A percentile compares a stretch with the other conserved stretches of the same genome.
Evolutionary conservation across 2,329 filamentous ascomycete genomes (phyloP).

Genomic region (Sodiomyces alkalinus): DNA sequence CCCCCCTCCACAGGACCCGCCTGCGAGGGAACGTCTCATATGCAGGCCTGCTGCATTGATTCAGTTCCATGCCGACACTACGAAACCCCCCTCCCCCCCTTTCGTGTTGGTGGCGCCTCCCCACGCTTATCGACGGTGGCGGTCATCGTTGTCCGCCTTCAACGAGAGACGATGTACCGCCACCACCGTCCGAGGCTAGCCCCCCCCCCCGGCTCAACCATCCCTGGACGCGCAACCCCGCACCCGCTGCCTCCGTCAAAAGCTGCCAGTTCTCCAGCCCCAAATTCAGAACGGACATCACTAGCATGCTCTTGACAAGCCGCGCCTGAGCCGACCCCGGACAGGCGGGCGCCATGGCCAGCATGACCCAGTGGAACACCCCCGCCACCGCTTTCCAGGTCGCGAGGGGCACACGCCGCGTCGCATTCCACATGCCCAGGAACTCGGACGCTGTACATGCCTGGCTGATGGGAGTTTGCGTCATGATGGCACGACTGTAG

Average conservation of each 20-base stretch:
- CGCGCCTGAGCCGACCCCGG: conserved; percentile 23
- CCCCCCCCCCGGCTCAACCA: conserved; percentile 22
- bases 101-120: conserved; percentile 2
- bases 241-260: conserved; percentile 19
- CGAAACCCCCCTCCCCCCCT: conserved; percentile 5
- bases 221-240: conserved; percentile 22
- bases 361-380: conserved; percentile 31
- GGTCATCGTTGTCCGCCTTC: too few species aligned
- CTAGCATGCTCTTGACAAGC: conserved; percentile 29
- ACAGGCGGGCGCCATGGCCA: conserved; percentile 24
- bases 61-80: too few species aligned
- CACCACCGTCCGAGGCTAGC: too few species aligned
- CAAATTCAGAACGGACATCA: conserved; percentile 26
- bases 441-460: conserved; percentile 24
- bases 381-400: conserved; percentile 31
- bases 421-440: conserved; percentile 26
- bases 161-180: too few species aligned
- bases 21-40: too few species aligned
- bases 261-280: conserved; percentile 34
- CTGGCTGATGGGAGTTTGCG: conserved; percentile 23
- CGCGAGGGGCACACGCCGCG: conserved; percentile 30
- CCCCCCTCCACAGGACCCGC: too few species aligned
- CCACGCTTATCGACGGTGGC: conserved; percentile 1
- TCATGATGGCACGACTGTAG: conserved; percentile 29
- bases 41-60: too few species aligned